Conservation (phyloP, 78 protist species). For the Emiliania huxleyi region DNA sequence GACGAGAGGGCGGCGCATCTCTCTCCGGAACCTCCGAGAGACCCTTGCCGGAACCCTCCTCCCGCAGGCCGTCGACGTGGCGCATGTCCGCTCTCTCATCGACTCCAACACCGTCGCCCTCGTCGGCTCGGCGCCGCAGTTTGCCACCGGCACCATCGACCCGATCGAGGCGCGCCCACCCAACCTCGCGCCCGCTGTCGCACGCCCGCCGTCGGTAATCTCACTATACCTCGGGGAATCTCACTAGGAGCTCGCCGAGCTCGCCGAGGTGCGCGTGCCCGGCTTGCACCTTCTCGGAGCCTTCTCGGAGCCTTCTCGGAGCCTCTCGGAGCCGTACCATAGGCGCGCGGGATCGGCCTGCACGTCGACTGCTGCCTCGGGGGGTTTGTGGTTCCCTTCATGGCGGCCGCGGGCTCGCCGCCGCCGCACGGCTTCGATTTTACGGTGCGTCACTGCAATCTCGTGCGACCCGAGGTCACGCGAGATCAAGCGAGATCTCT, state of each 20-base stretch:
- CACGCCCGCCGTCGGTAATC: too few relatives aligned
- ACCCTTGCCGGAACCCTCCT: too few relatives aligned
- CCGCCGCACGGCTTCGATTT: background rate
- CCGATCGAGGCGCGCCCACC: background rate
- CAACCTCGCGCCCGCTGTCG: too few relatives aligned
- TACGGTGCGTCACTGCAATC: slow-evolving; percentile 15
- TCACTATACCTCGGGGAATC: too few relatives aligned
- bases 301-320: background rate
- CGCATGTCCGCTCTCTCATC: background rate
- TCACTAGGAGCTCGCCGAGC: too few relatives aligned
- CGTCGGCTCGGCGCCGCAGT: slow-evolving; percentile 44
- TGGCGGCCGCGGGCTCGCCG: background rate
- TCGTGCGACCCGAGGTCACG: slow-evolving; percentile 67
- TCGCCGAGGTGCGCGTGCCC: too few relatives aligned
- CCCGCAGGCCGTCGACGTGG: background rate
- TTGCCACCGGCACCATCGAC: slow-evolving; percentile 26
- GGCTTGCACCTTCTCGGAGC: too few relatives aligned
- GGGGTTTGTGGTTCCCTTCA: background rate
- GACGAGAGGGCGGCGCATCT: too few relatives aligned
- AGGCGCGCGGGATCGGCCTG: slow-evolving; percentile 33
- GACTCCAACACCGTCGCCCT: slow-evolving; percentile 34
- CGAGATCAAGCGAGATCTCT: background rate
- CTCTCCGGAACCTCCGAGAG: too few relatives aligned
- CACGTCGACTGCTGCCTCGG: slow-evolving; percentile 47
- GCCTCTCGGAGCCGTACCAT: too few relatives aligned